phyloP scores from a whole-genome alignment of 805 yeast genomes.

The Sugiyamaella boreocaroliniensis region DNA sequence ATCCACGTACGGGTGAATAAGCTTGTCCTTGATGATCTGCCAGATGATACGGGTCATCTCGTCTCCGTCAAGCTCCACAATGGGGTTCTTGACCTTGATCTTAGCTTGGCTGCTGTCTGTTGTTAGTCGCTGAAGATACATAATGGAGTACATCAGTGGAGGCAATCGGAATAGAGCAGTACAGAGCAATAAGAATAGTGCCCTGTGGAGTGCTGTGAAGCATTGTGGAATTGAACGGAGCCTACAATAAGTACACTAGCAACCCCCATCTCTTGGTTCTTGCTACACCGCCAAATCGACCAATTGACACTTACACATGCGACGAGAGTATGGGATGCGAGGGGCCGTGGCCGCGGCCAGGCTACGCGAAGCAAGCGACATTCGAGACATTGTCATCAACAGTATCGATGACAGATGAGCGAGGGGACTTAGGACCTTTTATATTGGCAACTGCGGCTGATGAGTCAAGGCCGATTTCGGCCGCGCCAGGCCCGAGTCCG shows the following conservation, averaged over 20 bases:
- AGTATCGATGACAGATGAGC: not conserved
- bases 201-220: too few species aligned
- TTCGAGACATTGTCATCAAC: not conserved
- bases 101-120: slow-evolving; percentile 33
- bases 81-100: slow-evolving; percentile 76
- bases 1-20: slow-evolving; percentile 78
- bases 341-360: not conserved
- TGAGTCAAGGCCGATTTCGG: not conserved
- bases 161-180: too few species aligned
- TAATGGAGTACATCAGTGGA: too few species aligned
- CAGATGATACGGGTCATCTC: slow-evolving; percentile 97
- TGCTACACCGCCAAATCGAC: too few species aligned
- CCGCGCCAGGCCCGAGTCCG: not conserved
- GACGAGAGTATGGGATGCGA: not conserved
- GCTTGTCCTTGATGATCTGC: slow-evolving; percentile 79
- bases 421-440: not conserved
- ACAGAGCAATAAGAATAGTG: too few species aligned
- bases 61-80: slow-evolving; percentile 97
- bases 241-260: too few species aligned
- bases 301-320: not conserved
- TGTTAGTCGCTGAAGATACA: too few species aligned
- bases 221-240: too few species aligned
- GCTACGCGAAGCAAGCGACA: not conserved
- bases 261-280: too few species aligned
- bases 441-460: not conserved